Percentiles rank a stretch among this genome's conserved stretches.
Evolutionary conservation across 139 green algal species (phyloP).

Genomic region (Diplosphaera chodatii): DNA sequence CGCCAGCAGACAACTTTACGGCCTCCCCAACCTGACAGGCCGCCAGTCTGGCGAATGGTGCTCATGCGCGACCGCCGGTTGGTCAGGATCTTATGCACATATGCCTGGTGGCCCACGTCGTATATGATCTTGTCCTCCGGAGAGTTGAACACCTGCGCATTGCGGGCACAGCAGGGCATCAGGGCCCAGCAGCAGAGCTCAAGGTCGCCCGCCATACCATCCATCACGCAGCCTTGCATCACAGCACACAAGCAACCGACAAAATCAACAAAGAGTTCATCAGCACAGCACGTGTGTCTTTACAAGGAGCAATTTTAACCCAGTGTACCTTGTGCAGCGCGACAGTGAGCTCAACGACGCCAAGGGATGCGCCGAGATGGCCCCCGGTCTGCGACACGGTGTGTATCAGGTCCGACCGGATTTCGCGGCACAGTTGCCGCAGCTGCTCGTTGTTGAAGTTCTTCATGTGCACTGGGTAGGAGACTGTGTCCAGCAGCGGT

Average conservation of each 20-base stretch:
- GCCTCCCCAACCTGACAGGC: constrained; percentile 66
- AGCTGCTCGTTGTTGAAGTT: constrained; percentile 91
- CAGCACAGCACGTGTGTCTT: too few species aligned
- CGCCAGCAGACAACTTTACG: background rate
- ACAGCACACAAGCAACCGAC: too few species aligned
- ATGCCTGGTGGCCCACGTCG: constrained; percentile 70
- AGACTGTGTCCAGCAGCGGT: constrained; percentile 93
- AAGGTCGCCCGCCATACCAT: too few species aligned
- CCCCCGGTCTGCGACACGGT: constrained; percentile 69
- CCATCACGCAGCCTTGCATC: too few species aligned
- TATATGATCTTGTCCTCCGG: constrained; percentile 79
- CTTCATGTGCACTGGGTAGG: constrained; percentile 97
- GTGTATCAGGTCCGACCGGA: constrained; percentile 92
- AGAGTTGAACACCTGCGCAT: constrained; percentile 96
- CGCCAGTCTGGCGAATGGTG: constrained; percentile 86
- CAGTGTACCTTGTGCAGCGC: too few species aligned
- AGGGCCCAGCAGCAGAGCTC: too few species aligned
- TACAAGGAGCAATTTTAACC: too few species aligned
- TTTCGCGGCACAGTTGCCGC: constrained; percentile 90
- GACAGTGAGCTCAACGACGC: constrained; percentile 96
- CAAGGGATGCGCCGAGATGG: constrained; percentile 89
- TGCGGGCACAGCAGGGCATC: too few species aligned
- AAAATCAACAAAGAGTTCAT: too few species aligned
- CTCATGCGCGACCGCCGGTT: constrained; percentile 81
- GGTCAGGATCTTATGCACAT: constrained; percentile 98